These are phyloP conservation scores for Perkinsus olseni DNA, from an alignment of 169 alveolate species.

Conservation along the genomic window DNA sequence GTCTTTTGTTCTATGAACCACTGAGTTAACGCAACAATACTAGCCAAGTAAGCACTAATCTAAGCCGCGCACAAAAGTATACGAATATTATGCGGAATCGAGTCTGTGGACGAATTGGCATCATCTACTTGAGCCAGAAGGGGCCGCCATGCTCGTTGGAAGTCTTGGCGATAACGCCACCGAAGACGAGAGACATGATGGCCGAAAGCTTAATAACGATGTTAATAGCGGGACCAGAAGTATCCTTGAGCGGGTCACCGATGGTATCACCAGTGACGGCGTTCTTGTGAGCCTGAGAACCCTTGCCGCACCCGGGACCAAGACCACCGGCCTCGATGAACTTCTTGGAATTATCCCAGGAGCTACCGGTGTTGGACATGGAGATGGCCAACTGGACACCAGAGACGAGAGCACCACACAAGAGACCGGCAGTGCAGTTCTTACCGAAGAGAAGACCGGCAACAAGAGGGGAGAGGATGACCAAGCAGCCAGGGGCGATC, in stretches of 20 bases:
- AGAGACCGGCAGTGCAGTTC: slow-evolving; percentile 64
- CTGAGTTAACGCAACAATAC: no score
- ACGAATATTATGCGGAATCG: no score
- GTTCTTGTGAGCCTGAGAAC: slow-evolving; percentile 43
- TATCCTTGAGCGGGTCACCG: slow-evolving; percentile 81
- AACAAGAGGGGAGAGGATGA: slow-evolving; percentile 43
- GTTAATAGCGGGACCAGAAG: slow-evolving; percentile 70
- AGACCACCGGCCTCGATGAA: slow-evolving; percentile 49
- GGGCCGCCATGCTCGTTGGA: slow-evolving; percentile 34
- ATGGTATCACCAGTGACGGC: slow-evolving; percentile 75
- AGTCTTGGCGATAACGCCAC: slow-evolving; percentile 37
- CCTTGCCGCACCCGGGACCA: slow-evolving; percentile 39
- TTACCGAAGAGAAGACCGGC: slow-evolving; percentile 59
- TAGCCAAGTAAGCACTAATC: no score
- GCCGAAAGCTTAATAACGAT: slow-evolving; percentile 58
- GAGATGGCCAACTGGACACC: slow-evolving; percentile 63
- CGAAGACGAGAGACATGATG: slow-evolving; percentile 56
- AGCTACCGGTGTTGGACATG: slow-evolving; percentile 61
- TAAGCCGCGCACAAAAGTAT: no score
- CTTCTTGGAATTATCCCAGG: slow-evolving; percentile 71
- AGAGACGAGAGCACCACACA: slow-evolving; percentile 65
- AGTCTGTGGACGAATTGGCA: no score
- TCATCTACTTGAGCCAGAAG: background rate
- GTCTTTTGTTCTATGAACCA: no score
- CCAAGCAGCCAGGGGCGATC: slow-evolving; percentile 64